Evolutionary conservation across 2,329 filamentous ascomycete species (phyloP).

Genomic region (Colletotrichum musicola): DNA sequence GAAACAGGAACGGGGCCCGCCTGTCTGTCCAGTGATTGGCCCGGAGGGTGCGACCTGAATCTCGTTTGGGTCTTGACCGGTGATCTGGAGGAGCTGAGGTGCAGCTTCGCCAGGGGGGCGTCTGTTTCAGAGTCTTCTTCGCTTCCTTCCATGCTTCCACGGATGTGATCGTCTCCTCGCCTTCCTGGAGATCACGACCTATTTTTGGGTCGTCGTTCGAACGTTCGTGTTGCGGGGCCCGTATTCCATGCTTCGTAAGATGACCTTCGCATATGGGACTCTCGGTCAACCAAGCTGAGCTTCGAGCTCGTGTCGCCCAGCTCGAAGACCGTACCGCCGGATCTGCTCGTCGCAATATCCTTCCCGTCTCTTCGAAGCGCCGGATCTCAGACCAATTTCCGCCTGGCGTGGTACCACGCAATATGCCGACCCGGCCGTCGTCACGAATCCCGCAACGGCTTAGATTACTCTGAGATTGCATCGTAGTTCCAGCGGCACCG

Average conservation of each 20-base stretch:
- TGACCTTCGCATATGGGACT: neutral
- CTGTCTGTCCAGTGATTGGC: slow-evolving; percentile 3
- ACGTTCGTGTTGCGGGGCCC: neutral
- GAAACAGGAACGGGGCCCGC: neutral
- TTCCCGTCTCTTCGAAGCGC: slow-evolving; percentile 14
- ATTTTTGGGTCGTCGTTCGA: slow-evolving; percentile 25
- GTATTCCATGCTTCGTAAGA: slow-evolving; percentile 19
- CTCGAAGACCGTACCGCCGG: neutral
- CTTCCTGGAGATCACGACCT: slow-evolving; percentile 13
- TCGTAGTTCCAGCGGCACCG: neutral
- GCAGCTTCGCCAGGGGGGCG: slow-evolving; percentile 12
- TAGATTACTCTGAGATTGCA: no score
- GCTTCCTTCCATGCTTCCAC: slow-evolving; percentile 25
- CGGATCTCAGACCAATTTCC: slow-evolving; percentile 30
- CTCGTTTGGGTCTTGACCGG: slow-evolving; percentile 12
- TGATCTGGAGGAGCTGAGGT: slow-evolving; percentile 26
- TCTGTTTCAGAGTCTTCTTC: slow-evolving; percentile 35
- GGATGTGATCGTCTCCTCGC: neutral
- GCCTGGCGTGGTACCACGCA: slow-evolving; percentile 19
- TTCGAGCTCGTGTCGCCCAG: neutral
- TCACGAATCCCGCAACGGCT: neutral
- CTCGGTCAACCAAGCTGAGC: neutral
- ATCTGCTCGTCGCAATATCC: slow-evolving; percentile 5
- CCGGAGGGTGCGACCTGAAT: neutral
- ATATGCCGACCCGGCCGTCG: neutral